Evolutionary conservation across 2,329 filamentous ascomycete genomes (phyloP), one percentile per base, ranked within the genome.

Genomic region (Daldinia eschscholtzii): DNA sequence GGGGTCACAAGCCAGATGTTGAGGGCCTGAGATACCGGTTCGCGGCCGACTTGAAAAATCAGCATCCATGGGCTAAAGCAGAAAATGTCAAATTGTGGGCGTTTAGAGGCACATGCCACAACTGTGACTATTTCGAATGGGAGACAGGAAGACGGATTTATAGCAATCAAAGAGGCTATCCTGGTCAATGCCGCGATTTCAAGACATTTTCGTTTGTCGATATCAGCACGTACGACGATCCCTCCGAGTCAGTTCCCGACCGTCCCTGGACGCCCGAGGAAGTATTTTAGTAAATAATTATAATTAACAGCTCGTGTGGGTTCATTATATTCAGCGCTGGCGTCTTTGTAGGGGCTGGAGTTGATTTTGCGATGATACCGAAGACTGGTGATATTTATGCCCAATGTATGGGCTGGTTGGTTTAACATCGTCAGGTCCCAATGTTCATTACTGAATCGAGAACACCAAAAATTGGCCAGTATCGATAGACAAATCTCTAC

Each of bases 71-170:
- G 61, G 5, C 9, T 9, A 10, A 7, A 9, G 15, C 10, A 6
- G 5, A 15, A 6, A 53, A 41, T 15, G 41, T 70, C 13, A 42
- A 30, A 20, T 9, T 64, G 26, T 67, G 67, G 67, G 67, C 64
- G 6, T 67, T 65, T 28, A 61, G 67, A 13, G 35, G 37, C 42
- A 64, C 60, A 7, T 33, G 41, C 18, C 13, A 18, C 37, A 70
- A 65, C n/a, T 52, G 60, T 30, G 39, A 60, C 26, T 58, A 30
- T 23, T 6, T 26, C 4, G 28, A 63, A 20, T 10, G 13, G 18
- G 4, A n/a, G 13, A 42, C 37, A 2, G n/a, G 4, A 15, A 63
- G 0, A 48, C 58, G 39, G 12, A 6, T 70, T 2, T 64, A 59
- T 35, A 44, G 35, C 55, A 67, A 65, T 23, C 64, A 67, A 26